A percentile compares a stretch with the other conserved stretches of the same genome.
phyloP scores from a whole-genome alignment of 2,329 filamentous ascomycete genomes.

The Helotiales sp. region DNA sequence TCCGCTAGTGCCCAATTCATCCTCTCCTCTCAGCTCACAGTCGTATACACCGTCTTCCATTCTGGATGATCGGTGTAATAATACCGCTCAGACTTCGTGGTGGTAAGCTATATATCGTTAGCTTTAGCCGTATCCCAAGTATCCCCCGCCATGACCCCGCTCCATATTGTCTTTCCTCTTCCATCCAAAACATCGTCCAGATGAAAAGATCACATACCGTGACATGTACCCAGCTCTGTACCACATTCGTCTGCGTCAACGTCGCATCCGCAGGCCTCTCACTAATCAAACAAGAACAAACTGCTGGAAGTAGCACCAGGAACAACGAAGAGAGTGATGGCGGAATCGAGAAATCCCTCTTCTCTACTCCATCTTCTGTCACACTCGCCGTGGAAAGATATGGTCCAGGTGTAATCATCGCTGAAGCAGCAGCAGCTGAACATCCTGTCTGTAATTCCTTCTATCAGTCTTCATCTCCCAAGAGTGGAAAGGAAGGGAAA shows the following conservation, averaged over 20 bases:
- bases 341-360: not conserved
- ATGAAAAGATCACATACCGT: not conserved
- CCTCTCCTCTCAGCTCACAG: not conserved
- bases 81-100: not conserved
- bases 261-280: not conserved
- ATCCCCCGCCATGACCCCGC: no score
- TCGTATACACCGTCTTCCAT: not conserved
- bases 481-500: not conserved
- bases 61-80: not conserved
- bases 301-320: not conserved
- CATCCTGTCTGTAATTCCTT: not conserved
- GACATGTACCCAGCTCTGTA: conserved; percentile 3
- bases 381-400: not conserved
- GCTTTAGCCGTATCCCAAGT: not conserved
- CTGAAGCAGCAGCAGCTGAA: not conserved
- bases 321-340: not conserved
- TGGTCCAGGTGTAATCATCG: conserved; percentile 7
- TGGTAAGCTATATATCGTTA: not conserved
- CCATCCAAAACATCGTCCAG: not conserved
- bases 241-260: not conserved
- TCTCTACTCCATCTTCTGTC: not conserved
- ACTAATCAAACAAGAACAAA: conserved; percentile 6
- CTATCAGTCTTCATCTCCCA: not conserved
- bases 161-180: not conserved
- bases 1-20: no score